Conservation (phyloP, 768 basidiomycete species). For the Trametes cinnabarina region DNA sequence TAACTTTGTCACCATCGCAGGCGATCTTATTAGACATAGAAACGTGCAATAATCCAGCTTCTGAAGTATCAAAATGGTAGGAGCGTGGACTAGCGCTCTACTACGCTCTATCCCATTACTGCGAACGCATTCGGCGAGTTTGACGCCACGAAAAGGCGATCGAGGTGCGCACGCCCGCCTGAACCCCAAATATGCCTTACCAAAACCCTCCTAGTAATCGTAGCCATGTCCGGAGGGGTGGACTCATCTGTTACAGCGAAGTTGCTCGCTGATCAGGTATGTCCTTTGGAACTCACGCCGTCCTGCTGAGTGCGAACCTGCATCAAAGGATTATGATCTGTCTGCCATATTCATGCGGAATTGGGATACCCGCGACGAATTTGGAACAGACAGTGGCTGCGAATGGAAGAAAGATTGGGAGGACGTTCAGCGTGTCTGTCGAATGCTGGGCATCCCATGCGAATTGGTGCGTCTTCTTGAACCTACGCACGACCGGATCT, state of each 20-base stretch:
- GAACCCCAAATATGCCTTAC: neutral
- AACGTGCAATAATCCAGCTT: no score
- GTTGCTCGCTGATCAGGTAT: conserved; percentile 65
- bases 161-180: conserved; percentile 21
- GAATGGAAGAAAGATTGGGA: conserved; percentile 97
- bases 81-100: conserved; percentile 10
- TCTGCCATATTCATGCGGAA: conserved; percentile 95
- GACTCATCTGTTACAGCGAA: conserved; percentile 90
- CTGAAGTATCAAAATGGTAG: no score
- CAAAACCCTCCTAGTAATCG: conserved; percentile 54
- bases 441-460: conserved; percentile 68
- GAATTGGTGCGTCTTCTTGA: conserved; percentile 50
- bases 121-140: conserved; percentile 16
- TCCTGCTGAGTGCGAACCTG: neutral
- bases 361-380: conserved; percentile 88
- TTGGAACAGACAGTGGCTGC: conserved; percentile 75
- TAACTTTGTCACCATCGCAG: no score
- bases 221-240: conserved; percentile 95
- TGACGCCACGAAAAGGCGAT: conserved; percentile 28
- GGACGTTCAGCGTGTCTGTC: conserved; percentile 82
- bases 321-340: conserved; percentile 67
- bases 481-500: no score
- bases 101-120: conserved; percentile 12
- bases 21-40: no score
- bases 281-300: neutral